Base-by-base conservation (phyloP, 2,329 filamentous ascomycete genomes). In the Sporothrix phasma region DNA sequence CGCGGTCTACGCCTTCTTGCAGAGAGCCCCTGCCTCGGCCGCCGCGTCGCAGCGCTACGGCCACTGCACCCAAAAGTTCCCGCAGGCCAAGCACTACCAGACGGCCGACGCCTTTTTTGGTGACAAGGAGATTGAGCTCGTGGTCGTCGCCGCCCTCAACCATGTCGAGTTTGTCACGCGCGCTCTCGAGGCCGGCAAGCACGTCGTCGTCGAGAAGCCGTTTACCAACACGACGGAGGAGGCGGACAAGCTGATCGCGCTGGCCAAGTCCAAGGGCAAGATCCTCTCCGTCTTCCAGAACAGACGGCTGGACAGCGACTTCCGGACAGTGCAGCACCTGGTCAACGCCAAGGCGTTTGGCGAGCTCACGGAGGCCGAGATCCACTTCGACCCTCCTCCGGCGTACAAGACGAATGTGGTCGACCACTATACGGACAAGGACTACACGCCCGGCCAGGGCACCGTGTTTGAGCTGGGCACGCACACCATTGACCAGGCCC, bases 401-500 rank as follows among this genome's bases (percentile, higher is more conserved):
- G 34, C 10, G 8, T 37, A 11, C 34, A 37, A 37, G 34, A 8
- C 34, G 10, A 13, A 37, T 13, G 34, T 37, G 2, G 34, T 37
- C 34, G 34, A 37, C 34, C 34, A 13, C 34, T 3, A 37, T 37
- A 74, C 64, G 0, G 62, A 65, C 11, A 70, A 69, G 17, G 66
- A 70, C 19, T 76, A 74, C 46, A 69, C 67, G 0, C 74, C 75
- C 0, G 77, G 77, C 0, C 68, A 70, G 0, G 77, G 77, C 0
- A 74, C 76, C 68, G 67, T 76, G 0, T 79, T 76, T 63, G 76
- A 75, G 1, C 71, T 79, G 11, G 67, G 66, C 62, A 81, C 82
- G 17, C 85, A 88, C 72, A 74, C 86, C 59, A 76, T 88, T 51
- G 85, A 88, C 72, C 85, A 88, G 71, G 81, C 80, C 0, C 80